Conservation (phyloP, 2,329 filamentous ascomycete species). For the Beauveria sp. region DNA sequence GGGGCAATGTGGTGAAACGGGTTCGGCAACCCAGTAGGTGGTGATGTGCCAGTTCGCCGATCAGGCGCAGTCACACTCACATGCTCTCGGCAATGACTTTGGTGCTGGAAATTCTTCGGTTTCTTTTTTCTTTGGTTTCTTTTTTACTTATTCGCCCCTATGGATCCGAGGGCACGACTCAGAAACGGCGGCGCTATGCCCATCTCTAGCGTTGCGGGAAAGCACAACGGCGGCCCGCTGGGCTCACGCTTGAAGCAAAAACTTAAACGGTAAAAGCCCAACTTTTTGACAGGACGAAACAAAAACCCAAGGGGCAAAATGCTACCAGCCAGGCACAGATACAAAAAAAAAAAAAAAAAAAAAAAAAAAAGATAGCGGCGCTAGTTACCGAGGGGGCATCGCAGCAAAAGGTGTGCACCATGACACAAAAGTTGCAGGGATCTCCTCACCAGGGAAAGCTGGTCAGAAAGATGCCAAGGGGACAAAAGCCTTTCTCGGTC, state of each 20-base stretch:
- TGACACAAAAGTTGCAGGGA: neutral
- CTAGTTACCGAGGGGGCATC: neutral
- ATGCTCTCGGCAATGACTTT: neutral
- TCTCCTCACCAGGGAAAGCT: neutral
- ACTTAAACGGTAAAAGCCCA: no score
- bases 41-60: neutral
- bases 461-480: neutral
- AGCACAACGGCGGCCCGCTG: constrained; percentile 7
- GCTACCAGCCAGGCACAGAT: neutral
- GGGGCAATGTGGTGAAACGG: neutral
- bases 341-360: no score
- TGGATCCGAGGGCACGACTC: constrained; percentile 3
- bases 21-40: neutral
- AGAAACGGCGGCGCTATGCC: neutral
- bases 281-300: no score
- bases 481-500: neutral
- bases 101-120: neutral
- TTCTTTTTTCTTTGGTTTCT: neutral
- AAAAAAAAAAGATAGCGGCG: no score
- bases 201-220: constrained; percentile 5
- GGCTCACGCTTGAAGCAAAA: neutral
- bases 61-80: neutral
- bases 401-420: neutral
- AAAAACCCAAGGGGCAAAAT: neutral
- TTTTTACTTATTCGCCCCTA: neutral